phyloP scores from a whole-genome alignment of 2,329 filamentous ascomycete genomes.

The Teratosphaeria destructans region DNA sequence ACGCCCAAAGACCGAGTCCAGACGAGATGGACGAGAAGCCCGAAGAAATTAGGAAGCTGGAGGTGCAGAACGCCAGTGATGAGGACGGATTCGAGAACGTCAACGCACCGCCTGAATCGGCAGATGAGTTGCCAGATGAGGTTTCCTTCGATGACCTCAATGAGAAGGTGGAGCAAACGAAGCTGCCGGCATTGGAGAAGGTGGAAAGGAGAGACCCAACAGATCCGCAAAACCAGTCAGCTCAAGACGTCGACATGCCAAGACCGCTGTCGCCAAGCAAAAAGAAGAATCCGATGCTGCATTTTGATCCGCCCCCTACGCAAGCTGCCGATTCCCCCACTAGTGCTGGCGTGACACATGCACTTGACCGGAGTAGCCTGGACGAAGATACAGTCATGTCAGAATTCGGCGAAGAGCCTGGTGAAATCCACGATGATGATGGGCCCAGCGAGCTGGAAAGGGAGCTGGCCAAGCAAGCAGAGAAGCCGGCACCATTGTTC shows the following conservation, averaged over 20 bases:
- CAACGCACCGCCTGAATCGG: slow-evolving; percentile 44
- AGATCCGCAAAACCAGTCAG: slow-evolving; percentile 4
- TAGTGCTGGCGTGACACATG: slow-evolving; percentile 44
- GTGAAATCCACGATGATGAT: slow-evolving; percentile 21
- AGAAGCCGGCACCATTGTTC: slow-evolving; percentile 59
- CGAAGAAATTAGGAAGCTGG: slow-evolving; percentile 59
- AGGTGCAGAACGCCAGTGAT: slow-evolving; percentile 72
- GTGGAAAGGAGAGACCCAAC: slow-evolving; percentile 17
- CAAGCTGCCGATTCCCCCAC: slow-evolving; percentile 38
- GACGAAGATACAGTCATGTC: slow-evolving; percentile 47
- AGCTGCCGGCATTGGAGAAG: slow-evolving; percentile 17
- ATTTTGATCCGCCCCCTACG: slow-evolving; percentile 20
- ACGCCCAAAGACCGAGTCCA: slow-evolving; percentile 35
- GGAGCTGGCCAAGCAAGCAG: slow-evolving; percentile 39
- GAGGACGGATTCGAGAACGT: slow-evolving; percentile 95
- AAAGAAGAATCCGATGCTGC: slow-evolving; percentile 9
- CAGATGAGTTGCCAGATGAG: slow-evolving; percentile 47
- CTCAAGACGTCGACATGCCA: slow-evolving; percentile 14
- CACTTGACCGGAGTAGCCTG: slow-evolving; percentile 48
- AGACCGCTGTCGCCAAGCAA: slow-evolving; percentile 22
- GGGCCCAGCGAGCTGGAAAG: slow-evolving; percentile 21
- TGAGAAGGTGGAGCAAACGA: slow-evolving; percentile 35
- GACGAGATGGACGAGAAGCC: slow-evolving; percentile 38
- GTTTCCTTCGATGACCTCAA: slow-evolving; percentile 61
- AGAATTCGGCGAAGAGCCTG: slow-evolving; percentile 22